phyloP scores from a whole-genome alignment of 169 alveolate genomes.

The Cryptosporidium felis region DNA sequence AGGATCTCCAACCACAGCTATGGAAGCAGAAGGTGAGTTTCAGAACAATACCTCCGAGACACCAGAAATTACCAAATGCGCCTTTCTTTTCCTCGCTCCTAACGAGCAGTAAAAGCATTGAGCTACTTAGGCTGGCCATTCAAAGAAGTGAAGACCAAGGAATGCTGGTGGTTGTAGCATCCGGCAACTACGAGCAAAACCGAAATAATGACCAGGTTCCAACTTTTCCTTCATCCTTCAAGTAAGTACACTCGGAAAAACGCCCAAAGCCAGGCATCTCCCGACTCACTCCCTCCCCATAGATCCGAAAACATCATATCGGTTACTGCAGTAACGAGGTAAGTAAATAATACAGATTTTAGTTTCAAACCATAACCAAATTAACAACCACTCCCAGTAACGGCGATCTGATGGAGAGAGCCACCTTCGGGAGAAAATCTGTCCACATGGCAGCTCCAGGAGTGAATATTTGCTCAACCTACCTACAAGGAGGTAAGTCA shows the following conservation, averaged over 20 bases:
- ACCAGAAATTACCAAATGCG: too few relatives aligned
- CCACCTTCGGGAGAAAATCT: constrained; percentile 57
- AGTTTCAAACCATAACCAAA: too few relatives aligned
- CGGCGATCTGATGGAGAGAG: constrained; percentile 69
- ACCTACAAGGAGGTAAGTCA: constrained; percentile 37
- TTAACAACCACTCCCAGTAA: constrained; percentile 3
- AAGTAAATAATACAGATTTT: neutral
- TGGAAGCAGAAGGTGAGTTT: constrained; percentile 77
- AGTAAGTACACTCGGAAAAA: too few relatives aligned
- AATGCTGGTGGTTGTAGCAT: constrained; percentile 62
- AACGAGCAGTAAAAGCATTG: constrained; percentile 51
- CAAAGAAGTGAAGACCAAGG: constrained; percentile 66
- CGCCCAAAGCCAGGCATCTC: too few relatives aligned
- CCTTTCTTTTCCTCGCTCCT: too few relatives aligned
- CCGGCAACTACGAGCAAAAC: constrained; percentile 44
- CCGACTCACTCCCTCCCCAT: too few relatives aligned
- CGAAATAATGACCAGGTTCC: constrained; percentile 52
- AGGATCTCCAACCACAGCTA: constrained; percentile 78
- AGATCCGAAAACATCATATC: constrained; percentile 51
- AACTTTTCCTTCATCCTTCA: constrained; percentile 61
- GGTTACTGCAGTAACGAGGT: constrained; percentile 60
- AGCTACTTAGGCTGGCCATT: constrained; percentile 50
- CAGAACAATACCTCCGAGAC: too few relatives aligned
- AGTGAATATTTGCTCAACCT: constrained; percentile 61
- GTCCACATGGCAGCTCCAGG: constrained; percentile 71